Base-by-base conservation (phyloP, 441 rosid genomes). In the Mallotus repandus region DNA sequence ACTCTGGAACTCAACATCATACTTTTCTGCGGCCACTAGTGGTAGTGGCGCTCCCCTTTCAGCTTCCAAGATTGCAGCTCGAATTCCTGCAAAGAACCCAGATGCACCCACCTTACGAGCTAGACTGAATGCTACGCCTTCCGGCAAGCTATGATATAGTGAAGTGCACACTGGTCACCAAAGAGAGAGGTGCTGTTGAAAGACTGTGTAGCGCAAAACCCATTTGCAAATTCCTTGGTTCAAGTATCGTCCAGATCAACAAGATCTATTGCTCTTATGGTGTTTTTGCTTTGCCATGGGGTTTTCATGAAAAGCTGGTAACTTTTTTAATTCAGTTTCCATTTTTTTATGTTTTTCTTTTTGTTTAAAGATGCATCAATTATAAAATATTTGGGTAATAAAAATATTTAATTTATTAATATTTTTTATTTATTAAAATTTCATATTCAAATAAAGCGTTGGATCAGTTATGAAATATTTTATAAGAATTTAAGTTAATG, bases 281-380 rank as follows among this genome's bases (percentile, higher is more conserved):
- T 73, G 67, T 81, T 89, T 71, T 80, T 91, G 88, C 80, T 80
- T 63, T 87, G 86, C 48, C 89, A 86, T 70, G 83, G 86, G 83
- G 83, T 88, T 66, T 82, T 80, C 74, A 86, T 86, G 91, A 89
- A 89, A 65, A 88, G 86, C 87, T 88, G 94, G 94, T 89, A 81
- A 45, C 43, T n/a, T 9, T 8, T 25, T 12, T 21, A 8, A 7
- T 67, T 19, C n/a, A 9, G 38, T n/a, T 52, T 32, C 6, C 16
- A 16, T 32, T 41, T 8, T 15, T 55, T 9, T 22, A 5, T 50
- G 14, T 52, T 25, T 18, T 3, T n/a, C 45, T 16, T 57, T 43
- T 2, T 57, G 66, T 65, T 62, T 55, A 59, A 89, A 91, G 92
- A 84, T 81, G 71, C 78, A 86, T 83, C 32, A 29, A 29, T 29